Percentiles rank a stretch among this genome's conserved stretches.
phyloP scores from a whole-genome alignment of 176 grass and related monocot species.

The Dactylis glomerata region DNA sequence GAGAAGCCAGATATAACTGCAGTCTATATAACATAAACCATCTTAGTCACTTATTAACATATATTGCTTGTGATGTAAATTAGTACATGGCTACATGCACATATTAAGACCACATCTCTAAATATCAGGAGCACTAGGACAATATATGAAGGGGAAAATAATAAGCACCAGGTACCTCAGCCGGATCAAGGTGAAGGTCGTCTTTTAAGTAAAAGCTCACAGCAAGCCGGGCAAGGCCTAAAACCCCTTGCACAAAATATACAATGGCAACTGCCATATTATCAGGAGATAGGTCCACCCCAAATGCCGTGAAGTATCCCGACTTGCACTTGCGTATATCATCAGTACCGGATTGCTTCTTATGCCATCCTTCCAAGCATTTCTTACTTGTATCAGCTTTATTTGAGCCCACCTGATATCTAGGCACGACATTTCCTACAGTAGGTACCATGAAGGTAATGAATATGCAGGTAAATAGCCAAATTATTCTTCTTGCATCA shows the following conservation, averaged over 20 bases:
- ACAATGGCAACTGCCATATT: constrained; percentile 97
- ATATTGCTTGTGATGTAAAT: neutral
- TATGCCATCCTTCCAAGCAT: constrained; percentile 11
- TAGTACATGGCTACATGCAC: constrained; percentile 4
- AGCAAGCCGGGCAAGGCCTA: constrained; percentile 95
- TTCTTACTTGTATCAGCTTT: constrained; percentile 40
- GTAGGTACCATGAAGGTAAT: constrained; percentile 4
- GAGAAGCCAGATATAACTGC: constrained; percentile 95
- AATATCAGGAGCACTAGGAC: constrained; percentile 5
- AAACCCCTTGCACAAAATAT: constrained; percentile 99
- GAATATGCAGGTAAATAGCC: neutral
- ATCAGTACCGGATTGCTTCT: constrained; percentile 37
- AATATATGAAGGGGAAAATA: neutral
- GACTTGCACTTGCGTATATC: constrained; percentile 50
- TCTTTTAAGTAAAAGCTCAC: constrained; percentile 98
- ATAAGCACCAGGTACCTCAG: constrained; percentile 58
- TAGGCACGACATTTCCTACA: constrained; percentile 46
- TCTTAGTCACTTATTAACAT: constrained; percentile 35
- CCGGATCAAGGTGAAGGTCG: constrained; percentile 93
- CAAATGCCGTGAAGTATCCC: constrained; percentile 60
- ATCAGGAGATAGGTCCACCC: constrained; percentile 87
- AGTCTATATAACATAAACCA: constrained; percentile 64
- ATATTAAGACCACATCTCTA: constrained; percentile 5
- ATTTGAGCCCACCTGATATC: constrained; percentile 28
- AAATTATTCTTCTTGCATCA: neutral